Evolutionary conservation across 306 rosid genomes (phyloP).

Genomic region (Malus fusca): DNA sequence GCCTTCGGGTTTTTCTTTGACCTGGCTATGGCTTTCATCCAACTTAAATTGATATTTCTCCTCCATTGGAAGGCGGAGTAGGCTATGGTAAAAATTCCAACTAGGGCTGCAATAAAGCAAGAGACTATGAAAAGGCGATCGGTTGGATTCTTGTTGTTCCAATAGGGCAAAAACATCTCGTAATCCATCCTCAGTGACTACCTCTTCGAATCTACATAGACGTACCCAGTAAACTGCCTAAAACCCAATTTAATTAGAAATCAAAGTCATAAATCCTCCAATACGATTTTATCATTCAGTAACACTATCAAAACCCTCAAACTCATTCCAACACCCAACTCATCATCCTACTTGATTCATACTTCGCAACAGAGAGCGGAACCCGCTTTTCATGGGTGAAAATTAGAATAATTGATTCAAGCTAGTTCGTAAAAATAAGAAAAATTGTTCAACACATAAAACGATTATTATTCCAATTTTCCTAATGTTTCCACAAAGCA

Average conservation of each 20-base stretch:
- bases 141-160: constrained; percentile 75
- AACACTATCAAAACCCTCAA: background rate
- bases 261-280: background rate
- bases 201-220: constrained; percentile 1
- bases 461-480: constrained; percentile 5
- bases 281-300: background rate
- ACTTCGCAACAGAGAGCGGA: constrained; percentile 2
- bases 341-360: background rate
- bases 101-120: constrained; percentile 60
- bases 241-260: constrained; percentile 13
- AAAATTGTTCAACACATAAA: constrained; percentile 2
- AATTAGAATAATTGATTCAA: constrained; percentile 20
- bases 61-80: constrained; percentile 95
- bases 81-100: constrained; percentile 87
- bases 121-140: constrained; percentile 69
- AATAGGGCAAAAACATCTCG: constrained; percentile 49
- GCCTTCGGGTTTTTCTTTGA: constrained; percentile 83
- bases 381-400: background rate
- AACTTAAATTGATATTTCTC: constrained; percentile 87
- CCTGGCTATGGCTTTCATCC: constrained; percentile 94
- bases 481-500: constrained; percentile 10
- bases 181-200: constrained; percentile 60
- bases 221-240: constrained; percentile 1
- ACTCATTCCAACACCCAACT: background rate
- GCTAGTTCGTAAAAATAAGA: constrained; percentile 3